These are phyloP conservation scores for Rubroboletus satanas DNA, from an alignment of 768 basidiomycete genomes.

Conservation along the genomic window DNA sequence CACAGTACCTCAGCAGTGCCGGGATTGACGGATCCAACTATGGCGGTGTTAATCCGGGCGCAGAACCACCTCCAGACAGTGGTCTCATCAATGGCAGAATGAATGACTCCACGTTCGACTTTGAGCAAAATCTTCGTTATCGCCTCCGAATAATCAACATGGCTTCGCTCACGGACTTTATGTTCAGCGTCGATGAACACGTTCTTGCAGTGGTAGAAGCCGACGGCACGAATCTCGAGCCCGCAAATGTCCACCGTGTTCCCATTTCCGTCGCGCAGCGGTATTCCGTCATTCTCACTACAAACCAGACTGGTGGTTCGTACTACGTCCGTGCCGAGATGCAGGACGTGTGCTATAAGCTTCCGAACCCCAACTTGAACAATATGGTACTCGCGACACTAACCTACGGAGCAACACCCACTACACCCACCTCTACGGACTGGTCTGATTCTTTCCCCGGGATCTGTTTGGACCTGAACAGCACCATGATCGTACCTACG, in stretches of 20 bases:
- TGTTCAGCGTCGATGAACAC: conserved; percentile 46
- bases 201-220: conserved; percentile 45
- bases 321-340: conserved; percentile 38
- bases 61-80: conserved; percentile 38
- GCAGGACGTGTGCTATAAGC: conserved; percentile 32
- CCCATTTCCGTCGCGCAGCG: conserved; percentile 46
- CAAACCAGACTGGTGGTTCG: conserved; percentile 36
- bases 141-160: conserved; percentile 48
- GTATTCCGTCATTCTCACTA: conserved; percentile 44
- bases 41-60: conserved; percentile 28
- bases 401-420: conserved; percentile 24
- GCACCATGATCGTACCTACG: conserved; percentile 28
- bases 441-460: conserved; percentile 27
- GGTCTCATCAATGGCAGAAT: conserved; percentile 34
- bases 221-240: conserved; percentile 43
- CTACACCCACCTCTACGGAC: conserved; percentile 24
- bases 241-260: conserved; percentile 38
- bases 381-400: conserved; percentile 29
- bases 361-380: conserved; percentile 27
- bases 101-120: conserved; percentile 24
- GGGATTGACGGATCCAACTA: conserved; percentile 30
- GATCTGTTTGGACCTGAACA: conserved; percentile 26
- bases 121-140: conserved; percentile 37
- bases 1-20: conserved; percentile 27
- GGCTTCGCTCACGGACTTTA: conserved; percentile 43